Evolutionary conservation across 2,329 filamentous ascomycete species (phyloP).

Genomic region (Madurella fahalii): DNA sequence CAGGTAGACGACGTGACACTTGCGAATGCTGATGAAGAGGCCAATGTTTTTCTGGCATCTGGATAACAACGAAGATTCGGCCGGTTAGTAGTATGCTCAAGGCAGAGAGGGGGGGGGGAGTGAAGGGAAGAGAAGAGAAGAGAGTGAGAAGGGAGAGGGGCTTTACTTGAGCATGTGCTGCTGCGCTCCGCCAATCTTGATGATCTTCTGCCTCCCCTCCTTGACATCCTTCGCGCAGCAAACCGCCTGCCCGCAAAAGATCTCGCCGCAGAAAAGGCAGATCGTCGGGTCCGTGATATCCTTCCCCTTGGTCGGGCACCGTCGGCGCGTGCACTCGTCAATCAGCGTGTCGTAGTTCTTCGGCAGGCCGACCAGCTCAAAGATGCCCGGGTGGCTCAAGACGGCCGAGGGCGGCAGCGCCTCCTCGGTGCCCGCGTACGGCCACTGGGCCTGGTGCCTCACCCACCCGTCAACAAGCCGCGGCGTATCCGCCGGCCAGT

Average conservation of each 20-base stretch:
- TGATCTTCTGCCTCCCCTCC: conserved; percentile 38
- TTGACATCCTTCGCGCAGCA: conserved; percentile 73
- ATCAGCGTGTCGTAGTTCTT: conserved; percentile 90
- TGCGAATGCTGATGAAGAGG: conserved; percentile 94
- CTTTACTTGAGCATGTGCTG: conserved; percentile 78
- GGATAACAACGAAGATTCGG: neutral
- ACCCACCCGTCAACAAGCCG: conserved; percentile 67
- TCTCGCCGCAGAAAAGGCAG: conserved; percentile 93
- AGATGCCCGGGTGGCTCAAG: conserved; percentile 80
- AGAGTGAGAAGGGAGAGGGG: conserved; percentile 26
- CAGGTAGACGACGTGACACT: conserved; percentile 86
- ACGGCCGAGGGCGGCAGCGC: conserved; percentile 42
- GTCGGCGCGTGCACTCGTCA: conserved; percentile 79
- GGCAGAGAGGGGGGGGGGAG: neutral
- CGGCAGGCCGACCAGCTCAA: conserved; percentile 87
- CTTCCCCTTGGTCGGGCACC: conserved; percentile 85
- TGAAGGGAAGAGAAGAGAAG: neutral
- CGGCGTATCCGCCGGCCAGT: conserved; percentile 46
- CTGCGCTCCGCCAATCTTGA: conserved; percentile 72
- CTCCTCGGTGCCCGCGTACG: conserved; percentile 19
- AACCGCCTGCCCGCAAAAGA: conserved; percentile 90
- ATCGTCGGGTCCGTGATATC: conserved; percentile 87
- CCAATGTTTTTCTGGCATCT: conserved; percentile 88
- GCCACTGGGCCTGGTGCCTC: conserved; percentile 52
- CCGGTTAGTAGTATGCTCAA: conserved; percentile 23